Evolutionary conservation across 352 stramenopile genomes (phyloP), one percentile per base, ranked within the genome.

Genomic region (Phytopythium delawarense): DNA sequence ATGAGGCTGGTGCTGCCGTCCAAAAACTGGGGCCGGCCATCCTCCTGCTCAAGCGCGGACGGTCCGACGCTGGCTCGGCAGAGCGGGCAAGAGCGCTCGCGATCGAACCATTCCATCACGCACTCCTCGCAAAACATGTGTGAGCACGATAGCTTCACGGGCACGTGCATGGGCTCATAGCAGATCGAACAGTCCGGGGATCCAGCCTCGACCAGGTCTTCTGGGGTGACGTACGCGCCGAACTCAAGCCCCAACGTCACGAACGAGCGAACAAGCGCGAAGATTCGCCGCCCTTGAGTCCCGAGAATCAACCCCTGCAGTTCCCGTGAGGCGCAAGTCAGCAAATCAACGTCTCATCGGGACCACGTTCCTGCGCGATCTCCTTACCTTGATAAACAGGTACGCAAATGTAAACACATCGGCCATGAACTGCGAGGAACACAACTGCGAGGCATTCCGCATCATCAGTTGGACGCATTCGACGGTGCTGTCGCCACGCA

Each of bases 81-180:
- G 9, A 94, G 70, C 13, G 84, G 84, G 30, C 84, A 94, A 4
- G 80, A 90, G n/a, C 81, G 80, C 65, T 94, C 84, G 57, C 87
- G 82, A 40, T 94, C 81, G 60, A 94, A 89, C 84, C 84, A 94
- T 52, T 94, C 84, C 28, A 75, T 83, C 49, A 94, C 82, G 59
- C 84, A 94, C 44, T 92, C 84, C 66, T 94, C 84, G 59, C 84
- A 94, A 61, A 94, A 94, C 74, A 94, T 84, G 67, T 94, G 84
- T 44, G 80, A 75, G 50, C 84, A 94, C 54, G 69, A 70, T 23
- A 94, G 78, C 55, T 92, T 88, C 32, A 94, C 84, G 11, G 84
- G 84, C 28, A 66, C 63, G 7, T 79, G 69, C 84, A 94, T 91
- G 2, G 68, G 34, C 39, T 94, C 84, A 59, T 94, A 94, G 70